These are phyloP conservation scores for Fusarium camptoceras DNA, from an alignment of 2,329 filamentous ascomycete species.

Conservation along the genomic window DNA sequence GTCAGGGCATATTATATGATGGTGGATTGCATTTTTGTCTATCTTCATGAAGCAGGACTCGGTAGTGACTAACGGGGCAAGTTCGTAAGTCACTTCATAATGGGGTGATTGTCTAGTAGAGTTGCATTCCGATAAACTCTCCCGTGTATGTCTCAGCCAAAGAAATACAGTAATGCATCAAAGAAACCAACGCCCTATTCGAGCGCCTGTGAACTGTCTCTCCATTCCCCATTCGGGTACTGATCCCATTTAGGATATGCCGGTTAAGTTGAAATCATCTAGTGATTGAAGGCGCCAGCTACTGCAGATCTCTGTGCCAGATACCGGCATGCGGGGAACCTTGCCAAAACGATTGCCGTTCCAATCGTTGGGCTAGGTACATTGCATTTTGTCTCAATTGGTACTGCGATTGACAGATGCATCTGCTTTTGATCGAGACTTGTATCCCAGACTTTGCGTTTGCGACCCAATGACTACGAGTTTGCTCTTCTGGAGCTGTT, in stretches of 20 bases:
- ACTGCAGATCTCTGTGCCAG: not conserved
- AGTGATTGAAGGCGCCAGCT: rapidly evolving
- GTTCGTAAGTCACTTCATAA: not conserved
- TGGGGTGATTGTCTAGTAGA: not conserved
- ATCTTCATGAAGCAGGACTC: not conserved
- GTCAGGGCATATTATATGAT: not conserved
- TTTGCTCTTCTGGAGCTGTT: not conserved
- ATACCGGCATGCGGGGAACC: not conserved
- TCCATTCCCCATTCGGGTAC: not conserved
- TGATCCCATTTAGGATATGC: not conserved
- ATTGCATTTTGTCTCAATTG: not conserved
- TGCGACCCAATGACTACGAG: rapidly evolving
- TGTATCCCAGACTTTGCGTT: rapidly evolving
- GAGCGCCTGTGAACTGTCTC: not conserved
- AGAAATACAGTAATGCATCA: rapidly evolving
- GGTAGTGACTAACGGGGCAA: rapidly evolving
- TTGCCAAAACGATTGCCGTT: not conserved
- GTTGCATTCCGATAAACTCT: not conserved
- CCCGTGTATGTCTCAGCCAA: not conserved
- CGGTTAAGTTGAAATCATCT: not conserved
- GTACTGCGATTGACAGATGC: rapidly evolving
- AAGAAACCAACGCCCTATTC: not conserved
- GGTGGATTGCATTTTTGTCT: not conserved
- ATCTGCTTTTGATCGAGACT: not conserved
- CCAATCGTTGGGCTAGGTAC: rapidly evolving